Evolutionary conservation across 2,329 filamentous ascomycete genomes (phyloP), one percentile per base, ranked within the genome.

Genomic region (Hymenoscyphus linearis): DNA sequence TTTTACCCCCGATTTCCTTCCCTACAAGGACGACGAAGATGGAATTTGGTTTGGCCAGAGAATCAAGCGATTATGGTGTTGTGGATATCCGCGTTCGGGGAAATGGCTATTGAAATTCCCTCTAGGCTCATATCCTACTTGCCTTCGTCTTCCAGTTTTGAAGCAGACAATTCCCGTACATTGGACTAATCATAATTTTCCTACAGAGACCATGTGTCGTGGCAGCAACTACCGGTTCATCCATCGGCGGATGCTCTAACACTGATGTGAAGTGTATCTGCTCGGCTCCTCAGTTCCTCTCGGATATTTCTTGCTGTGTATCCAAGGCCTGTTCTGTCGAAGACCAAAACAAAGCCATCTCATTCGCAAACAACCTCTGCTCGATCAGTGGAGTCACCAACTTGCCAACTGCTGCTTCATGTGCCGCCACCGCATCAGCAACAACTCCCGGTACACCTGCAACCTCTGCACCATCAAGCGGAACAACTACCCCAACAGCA

Each of bases 221-320:
- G 47, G 37, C 69, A 56, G 70, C 77, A 60, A 75, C 74, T n/a
- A 65, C 69, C n/a, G 71, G 78, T 22, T 73, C 77, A 47, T 72
- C 72, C 18, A 71, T 75, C 13, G 74, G 71, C 7, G 77, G 77
- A 65, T 78, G 76, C 62, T 44, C 52, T 5, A 69, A 70, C 35
- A 59, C 78, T 22, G 75, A 82, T 60, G 72, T 78, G 61, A 66
- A 70, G 37, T 84, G 82, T 66, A 81, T 83, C 65, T 84, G 82
- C 68, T 68, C 67, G 6, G 72, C 74, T 63, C 64, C 69, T 12
- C 67, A 70, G 18, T 84, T 84, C 74, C 69, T 85, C 59, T 68
- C 63, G 54, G 68, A 69, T 12, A 80, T 84, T 62, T 71, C 78
- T 52, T 82, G 80, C 71, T 85, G 82, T 66, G 72, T 85, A 22